A percentile compares a stretch with the other conserved stretches of the same genome.
These are phyloP conservation scores for Clonostachys rosea DNA, from an alignment of 2,329 filamentous ascomycete genomes.

Conservation along the genomic window DNA sequence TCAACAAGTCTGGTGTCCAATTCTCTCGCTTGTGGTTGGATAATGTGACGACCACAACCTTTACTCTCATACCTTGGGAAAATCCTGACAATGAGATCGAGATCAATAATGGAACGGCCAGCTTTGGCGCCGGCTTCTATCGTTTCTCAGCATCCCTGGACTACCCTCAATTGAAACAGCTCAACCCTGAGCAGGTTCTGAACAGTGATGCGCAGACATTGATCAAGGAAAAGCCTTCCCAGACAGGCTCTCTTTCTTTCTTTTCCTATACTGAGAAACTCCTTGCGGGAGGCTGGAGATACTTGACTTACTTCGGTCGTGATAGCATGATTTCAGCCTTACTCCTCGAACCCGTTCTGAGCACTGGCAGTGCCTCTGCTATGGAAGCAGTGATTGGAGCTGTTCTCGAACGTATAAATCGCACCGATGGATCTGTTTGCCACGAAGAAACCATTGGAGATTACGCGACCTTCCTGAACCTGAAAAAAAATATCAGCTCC, in stretches of 20 bases:
- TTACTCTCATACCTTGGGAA: constrained; percentile 37
- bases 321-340: constrained; percentile 60
- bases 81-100: constrained; percentile 19
- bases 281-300: constrained; percentile 60
- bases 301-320: constrained; percentile 63
- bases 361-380: constrained; percentile 45
- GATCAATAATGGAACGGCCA: constrained; percentile 33
- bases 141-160: constrained; percentile 54
- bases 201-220: constrained; percentile 37
- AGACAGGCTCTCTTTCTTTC: constrained; percentile 53
- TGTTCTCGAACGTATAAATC: constrained; percentile 56
- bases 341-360: constrained; percentile 53
- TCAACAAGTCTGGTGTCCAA: constrained; percentile 34
- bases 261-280: constrained; percentile 60
- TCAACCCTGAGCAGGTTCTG: constrained; percentile 43
- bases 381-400: constrained; percentile 58
- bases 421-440: constrained; percentile 53
- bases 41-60: constrained; percentile 49
- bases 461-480: constrained; percentile 57
- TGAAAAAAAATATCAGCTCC: constrained; percentile 44
- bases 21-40: constrained; percentile 57
- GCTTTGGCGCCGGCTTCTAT: constrained; percentile 49
- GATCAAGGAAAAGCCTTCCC: constrained; percentile 34
- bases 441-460: constrained; percentile 65
- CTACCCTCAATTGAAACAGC: constrained; percentile 55